Base-by-base conservation (phyloP, 2,329 filamentous ascomycete species). In the Beauveria caledonica region DNA sequence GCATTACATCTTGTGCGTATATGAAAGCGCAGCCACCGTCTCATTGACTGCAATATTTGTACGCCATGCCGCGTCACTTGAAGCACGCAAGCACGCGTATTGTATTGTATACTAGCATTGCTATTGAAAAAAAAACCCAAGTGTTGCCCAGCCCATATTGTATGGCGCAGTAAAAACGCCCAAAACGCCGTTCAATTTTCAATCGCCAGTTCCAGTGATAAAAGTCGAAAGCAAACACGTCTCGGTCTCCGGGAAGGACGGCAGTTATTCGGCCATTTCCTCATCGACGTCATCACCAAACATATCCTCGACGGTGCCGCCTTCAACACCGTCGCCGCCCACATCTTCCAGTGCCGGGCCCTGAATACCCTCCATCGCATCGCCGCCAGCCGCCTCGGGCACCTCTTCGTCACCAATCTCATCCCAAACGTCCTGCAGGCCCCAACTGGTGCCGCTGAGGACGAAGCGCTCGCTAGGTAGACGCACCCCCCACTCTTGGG, bases 401-500 rank as follows among this genome's bases (percentile, higher is more conserved):
- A 74, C 73, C 39, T 77, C 77, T 17, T 76, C 76, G 5, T 73
- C 75, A 5, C 71, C 75, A 1, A 77, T 75, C 58, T 77, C 77
- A 40, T 78, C 80, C 80, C 84, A 86, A 25, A 81, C 76, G 33
- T 86, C 81, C 67, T 79, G 79, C 62, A 88, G 69, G 0, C 83
- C 83, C 86, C 86, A 89, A 63, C 82, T 80, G 56, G 83, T 78
- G 17, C 86, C 86, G 60, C 81, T 86, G 49, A 88, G 76, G 33
- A 88, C 86, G 66, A 88, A 89, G 60, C 85, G 80, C 74, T 89
- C 86, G 66, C 82, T 85, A 1, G 86, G 86, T 62, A 89, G 71
- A 11, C 86, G 75, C 7, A 87, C 80, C 25, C 86, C 86, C 84
- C 86, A 89, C 69, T 88, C 86, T 67, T 82, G 83, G 46, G 82